A percentile compares a stretch with the other conserved stretches of the same genome.
Evolutionary conservation across 2,329 filamentous ascomycete genomes (phyloP).

Genomic region (Rugonectria rugulosa): DNA sequence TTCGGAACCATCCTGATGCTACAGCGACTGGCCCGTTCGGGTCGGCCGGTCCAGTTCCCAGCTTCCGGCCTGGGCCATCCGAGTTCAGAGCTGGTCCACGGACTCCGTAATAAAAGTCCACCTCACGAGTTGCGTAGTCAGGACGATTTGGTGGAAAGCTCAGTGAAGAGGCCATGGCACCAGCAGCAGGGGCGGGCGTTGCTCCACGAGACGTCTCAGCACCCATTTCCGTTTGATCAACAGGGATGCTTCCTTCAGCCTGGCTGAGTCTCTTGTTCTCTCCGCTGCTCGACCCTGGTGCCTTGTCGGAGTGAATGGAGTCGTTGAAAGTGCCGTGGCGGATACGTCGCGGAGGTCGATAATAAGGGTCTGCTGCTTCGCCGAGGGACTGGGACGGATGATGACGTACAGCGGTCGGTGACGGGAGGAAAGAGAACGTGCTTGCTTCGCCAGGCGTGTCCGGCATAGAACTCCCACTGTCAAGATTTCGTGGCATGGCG

Average conservation of each 20-base stretch:
- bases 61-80: constrained; percentile 79
- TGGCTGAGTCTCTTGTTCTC: constrained; percentile 51
- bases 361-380: constrained; percentile 79
- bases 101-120: constrained; percentile 96
- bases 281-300: constrained; percentile 38
- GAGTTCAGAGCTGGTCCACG: constrained; percentile 87
- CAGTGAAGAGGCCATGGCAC: constrained; percentile 37
- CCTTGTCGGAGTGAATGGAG: constrained; percentile 42
- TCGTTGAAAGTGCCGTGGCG: constrained; percentile 67
- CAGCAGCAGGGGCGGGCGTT: constrained; percentile 50
- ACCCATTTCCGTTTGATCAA: constrained; percentile 52
- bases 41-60: constrained; percentile 94
- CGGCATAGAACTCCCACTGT: constrained; percentile 71
- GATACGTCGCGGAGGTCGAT: constrained; percentile 77
- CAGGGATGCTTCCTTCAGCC: constrained; percentile 34
- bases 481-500: constrained; percentile 55
- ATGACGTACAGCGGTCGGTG: constrained; percentile 59
- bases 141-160: constrained; percentile 66
- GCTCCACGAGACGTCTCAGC: constrained; percentile 51
- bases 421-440: constrained; percentile 74
- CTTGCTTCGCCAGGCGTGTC: constrained; percentile 77
- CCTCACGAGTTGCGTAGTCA: constrained; percentile 93
- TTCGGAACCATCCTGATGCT: constrained; percentile 88
- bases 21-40: constrained; percentile 91
- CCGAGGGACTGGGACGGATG: constrained; percentile 54